These are phyloP conservation scores for Cryphonectria radicalis DNA, from an alignment of 2,329 filamentous ascomycete species.

Conservation along the genomic window DNA sequence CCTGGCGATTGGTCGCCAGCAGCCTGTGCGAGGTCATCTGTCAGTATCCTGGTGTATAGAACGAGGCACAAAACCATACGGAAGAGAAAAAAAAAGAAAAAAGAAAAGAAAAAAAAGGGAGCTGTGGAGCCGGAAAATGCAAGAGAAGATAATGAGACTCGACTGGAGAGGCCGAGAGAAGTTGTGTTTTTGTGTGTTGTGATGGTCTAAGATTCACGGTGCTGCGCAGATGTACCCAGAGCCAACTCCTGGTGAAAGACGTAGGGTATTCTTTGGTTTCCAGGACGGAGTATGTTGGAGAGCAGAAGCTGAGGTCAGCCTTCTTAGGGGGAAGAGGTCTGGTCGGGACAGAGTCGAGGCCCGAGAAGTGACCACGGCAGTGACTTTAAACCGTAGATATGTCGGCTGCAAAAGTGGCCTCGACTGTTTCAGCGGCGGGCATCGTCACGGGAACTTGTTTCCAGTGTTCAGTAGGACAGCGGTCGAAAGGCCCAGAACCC, in stretches of 20 bases:
- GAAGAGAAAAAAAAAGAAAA: neutral
- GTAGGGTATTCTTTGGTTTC: neutral
- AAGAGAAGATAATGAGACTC: slow-evolving; percentile 13
- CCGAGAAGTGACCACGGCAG: slow-evolving; percentile 20
- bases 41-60: slow-evolving; percentile 33
- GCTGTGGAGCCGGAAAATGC: slow-evolving; percentile 24
- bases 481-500: slow-evolving; percentile 24
- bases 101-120: slow-evolving; percentile 7
- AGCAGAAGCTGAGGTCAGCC: slow-evolving; percentile 11
- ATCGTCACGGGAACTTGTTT: slow-evolving; percentile 25
- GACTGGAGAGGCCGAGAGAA: slow-evolving; percentile 16
- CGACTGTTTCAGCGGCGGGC: slow-evolving; percentile 27
- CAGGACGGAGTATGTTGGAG: neutral
- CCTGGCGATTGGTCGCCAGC: slow-evolving; percentile 34
- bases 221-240: slow-evolving; percentile 18
- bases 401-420: slow-evolving; percentile 22
- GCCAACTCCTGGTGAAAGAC: slow-evolving; percentile 1
- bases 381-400: slow-evolving; percentile 15
- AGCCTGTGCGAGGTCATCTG: slow-evolving; percentile 37
- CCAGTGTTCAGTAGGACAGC: slow-evolving; percentile 16
- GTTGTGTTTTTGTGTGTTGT: slow-evolving; percentile 18
- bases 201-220: slow-evolving; percentile 18
- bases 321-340: neutral
- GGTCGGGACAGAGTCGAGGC: slow-evolving; percentile 21
- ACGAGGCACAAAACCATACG: slow-evolving; percentile 23